Conservation (phyloP, 257 asterid species). For the Verbena officinalis region DNA sequence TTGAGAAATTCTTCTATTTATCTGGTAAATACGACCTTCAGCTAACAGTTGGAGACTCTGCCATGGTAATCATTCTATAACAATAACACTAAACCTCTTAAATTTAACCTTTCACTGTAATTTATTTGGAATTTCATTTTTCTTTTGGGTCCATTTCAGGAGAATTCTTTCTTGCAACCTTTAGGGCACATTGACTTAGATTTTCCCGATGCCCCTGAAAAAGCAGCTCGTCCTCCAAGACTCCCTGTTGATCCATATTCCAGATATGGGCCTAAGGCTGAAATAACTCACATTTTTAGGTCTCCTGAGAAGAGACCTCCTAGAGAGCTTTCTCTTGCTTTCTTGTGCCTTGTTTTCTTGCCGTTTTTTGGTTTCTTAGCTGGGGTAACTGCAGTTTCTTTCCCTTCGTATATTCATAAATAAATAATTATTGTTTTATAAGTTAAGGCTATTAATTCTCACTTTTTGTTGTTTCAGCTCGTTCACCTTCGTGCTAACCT, state of each 20-base stretch:
- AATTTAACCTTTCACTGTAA: background rate
- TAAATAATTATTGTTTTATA: background rate
- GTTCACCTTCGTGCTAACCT: conserved; percentile 49
- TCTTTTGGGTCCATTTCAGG: conserved; percentile 45
- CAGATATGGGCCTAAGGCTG: conserved; percentile 64
- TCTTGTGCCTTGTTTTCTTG: conserved; percentile 56
- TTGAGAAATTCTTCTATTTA: conserved; percentile 61
- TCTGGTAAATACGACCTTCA: conserved; percentile 67
- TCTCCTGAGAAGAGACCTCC: conserved; percentile 66
- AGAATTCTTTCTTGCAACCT: conserved; percentile 61
- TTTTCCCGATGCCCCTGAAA: conserved; percentile 65
- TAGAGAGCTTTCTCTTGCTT: conserved; percentile 55
- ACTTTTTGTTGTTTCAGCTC: conserved; percentile 44
- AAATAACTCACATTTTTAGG: conserved; percentile 66
- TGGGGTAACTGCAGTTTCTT: conserved; percentile 50
- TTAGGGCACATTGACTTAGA: conserved; percentile 59
- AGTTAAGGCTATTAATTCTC: background rate
- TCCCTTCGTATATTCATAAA: conserved; percentile 5
- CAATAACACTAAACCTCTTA: background rate
- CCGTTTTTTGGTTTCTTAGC: conserved; percentile 60
- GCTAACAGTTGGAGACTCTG: conserved; percentile 65
- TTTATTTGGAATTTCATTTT: conserved; percentile 1
- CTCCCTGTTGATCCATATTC: conserved; percentile 51
- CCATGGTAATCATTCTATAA: conserved; percentile 50
- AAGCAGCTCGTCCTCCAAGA: conserved; percentile 65